phyloP scores from a whole-genome alignment of 495 filamentous ascomycete species.

The Xylaria venustula region DNA sequence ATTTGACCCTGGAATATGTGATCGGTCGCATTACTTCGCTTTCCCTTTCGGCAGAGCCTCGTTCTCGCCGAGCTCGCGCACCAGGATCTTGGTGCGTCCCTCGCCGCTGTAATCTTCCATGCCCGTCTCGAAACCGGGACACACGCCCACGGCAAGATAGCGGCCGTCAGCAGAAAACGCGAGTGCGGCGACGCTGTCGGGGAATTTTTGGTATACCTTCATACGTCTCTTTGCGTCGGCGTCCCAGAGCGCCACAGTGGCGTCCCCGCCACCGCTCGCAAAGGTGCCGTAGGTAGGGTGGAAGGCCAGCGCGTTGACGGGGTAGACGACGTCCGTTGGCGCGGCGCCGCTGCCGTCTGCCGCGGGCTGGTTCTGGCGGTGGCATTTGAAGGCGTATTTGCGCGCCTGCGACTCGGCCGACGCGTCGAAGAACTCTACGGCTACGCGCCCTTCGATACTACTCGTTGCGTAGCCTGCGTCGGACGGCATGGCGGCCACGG shows the following conservation, averaged over 20 bases:
- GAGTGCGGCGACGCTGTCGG: constrained; percentile 72
- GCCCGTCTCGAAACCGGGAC: constrained; percentile 90
- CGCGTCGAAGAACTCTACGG: constrained; percentile 97
- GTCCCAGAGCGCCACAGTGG: constrained; percentile 94
- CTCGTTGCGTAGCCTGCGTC: constrained; percentile 87
- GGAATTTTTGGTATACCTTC: constrained; percentile 81
- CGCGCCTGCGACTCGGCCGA: constrained; percentile 77
- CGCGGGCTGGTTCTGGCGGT: constrained; percentile 59
- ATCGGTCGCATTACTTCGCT: constrained; percentile 39
- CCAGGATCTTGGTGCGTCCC: constrained; percentile 71
- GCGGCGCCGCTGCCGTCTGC: constrained; percentile 21
- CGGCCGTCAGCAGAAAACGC: constrained; percentile 77
- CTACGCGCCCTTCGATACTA: constrained; percentile 89
- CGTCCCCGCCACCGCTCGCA: constrained; percentile 89
- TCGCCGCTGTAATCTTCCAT: constrained; percentile 70
- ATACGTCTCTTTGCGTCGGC: constrained; percentile 88
- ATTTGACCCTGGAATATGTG: too few species aligned
- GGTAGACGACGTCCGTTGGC: constrained; percentile 78
- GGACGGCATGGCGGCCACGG: constrained; percentile 94
- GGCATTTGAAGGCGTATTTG: constrained; percentile 99
- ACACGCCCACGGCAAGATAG: constrained; percentile 78
- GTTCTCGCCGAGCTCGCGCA: constrained; percentile 78
- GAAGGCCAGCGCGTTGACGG: constrained; percentile 90
- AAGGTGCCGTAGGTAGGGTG: constrained; percentile 91
- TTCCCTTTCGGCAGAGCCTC: constrained; percentile 87